These are phyloP conservation scores for Eutypa lata DNA, from an alignment of 2,329 filamentous ascomycete genomes.

Conservation along the genomic window DNA sequence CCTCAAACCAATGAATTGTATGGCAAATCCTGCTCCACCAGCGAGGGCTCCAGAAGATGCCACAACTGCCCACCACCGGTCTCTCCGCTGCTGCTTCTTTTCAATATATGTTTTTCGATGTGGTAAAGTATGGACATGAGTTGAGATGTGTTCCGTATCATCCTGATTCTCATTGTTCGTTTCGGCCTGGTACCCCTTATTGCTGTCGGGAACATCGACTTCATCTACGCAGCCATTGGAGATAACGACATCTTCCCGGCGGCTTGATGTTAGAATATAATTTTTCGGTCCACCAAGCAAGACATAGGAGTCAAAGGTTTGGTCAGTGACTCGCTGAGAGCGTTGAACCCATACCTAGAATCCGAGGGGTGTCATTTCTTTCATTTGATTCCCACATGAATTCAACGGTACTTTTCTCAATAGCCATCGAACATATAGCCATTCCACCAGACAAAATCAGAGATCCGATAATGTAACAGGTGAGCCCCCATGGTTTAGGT, in stretches of 20 bases:
- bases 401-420: constrained; percentile 9
- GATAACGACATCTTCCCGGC: neutral
- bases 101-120: neutral
- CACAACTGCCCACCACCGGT: neutral
- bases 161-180: too few species aligned
- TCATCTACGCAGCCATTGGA: too few species aligned
- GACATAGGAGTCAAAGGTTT: constrained; percentile 13
- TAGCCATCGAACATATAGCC: constrained; percentile 6
- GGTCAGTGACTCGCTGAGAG: constrained; percentile 15
- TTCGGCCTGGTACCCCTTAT: too few species aligned
- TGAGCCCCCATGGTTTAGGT: constrained; percentile 1
- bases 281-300: constrained; percentile 7
- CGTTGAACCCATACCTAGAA: constrained; percentile 19
- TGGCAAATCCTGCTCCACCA: neutral
- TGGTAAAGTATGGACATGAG: too few species aligned
- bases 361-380: neutral
- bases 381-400: neutral
- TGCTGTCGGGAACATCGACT: too few species aligned
- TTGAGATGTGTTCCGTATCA: too few species aligned
- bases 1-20: constrained; percentile 3
- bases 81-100: neutral
- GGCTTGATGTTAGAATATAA: constrained; percentile 4
- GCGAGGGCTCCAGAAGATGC: neutral
- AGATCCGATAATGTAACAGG: constrained; percentile 4
- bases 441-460: constrained; percentile 5